Evolutionary conservation across 805 yeast species (phyloP), one percentile per base, ranked within the genome.

Genomic region (Ogataea zsoltii): DNA sequence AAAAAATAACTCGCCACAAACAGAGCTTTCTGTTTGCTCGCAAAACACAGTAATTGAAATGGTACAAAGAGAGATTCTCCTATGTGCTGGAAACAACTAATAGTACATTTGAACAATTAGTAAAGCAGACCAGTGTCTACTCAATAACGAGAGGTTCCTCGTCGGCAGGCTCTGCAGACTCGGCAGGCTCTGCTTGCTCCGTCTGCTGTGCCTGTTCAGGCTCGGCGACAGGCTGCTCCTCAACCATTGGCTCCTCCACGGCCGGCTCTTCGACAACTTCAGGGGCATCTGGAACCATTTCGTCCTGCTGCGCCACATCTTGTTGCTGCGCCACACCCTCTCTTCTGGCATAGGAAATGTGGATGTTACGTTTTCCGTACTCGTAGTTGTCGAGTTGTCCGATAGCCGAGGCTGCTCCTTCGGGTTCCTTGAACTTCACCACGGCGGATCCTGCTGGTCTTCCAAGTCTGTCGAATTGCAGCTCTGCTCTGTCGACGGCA

Each of bases 371-470:
- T 33, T 84, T 88, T 56, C 97, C 98, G 60, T 91, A 92, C 48
- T 76, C 80, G 69, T 91, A 92, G 42, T 81, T 82, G 61, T 88
- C 76, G 58, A 94, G 76, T 67, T 85, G 86, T 36, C 72, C 71
- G 54, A 92, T 81, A 41, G 96, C 92, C 38, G 74, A 69, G 39
- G 81, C 85, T 1, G 97, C 96, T 50, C 79, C 74, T 28, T 78
- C 87, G 25, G 72, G 75, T 44, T 74, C 71, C 48, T 77, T 83
- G 61, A 87, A 88, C 62, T 83, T 79, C 35, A 92, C 90, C 41
- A 89, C 90, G n/a, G 96, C 97, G 52, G 75, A 70, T 25, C 97
- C 98, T 1, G 84, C 73, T 14, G 96, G 81, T 59, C 82, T 76
- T 31, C 92, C 92, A 30, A 68, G 67, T 3, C 72, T 62, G 52